Evolutionary conservation across 2,329 filamentous ascomycete species (phyloP).

Genomic region (Cercospora sojina): DNA sequence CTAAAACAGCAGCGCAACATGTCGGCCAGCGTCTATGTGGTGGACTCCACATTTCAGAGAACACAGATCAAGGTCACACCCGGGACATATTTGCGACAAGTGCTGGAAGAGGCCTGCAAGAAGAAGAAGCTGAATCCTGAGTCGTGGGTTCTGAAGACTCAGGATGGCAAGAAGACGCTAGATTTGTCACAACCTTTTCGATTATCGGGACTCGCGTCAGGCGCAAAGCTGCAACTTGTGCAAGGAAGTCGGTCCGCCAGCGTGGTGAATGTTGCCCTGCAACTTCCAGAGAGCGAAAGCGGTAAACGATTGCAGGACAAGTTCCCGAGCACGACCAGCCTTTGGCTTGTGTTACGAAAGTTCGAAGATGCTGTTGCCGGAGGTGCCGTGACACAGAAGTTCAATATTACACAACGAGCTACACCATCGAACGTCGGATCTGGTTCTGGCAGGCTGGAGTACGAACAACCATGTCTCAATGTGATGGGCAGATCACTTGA

Average conservation of each 20-base stretch:
- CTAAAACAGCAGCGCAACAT: conserved; percentile 48
- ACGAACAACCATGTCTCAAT: conserved; percentile 81
- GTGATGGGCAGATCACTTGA: conserved; percentile 72
- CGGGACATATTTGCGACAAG: conserved; percentile 75
- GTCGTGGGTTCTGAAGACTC: conserved; percentile 80
- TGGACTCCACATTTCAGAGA: conserved; percentile 75
- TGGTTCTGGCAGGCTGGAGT: conserved; percentile 73
- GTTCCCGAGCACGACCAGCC: conserved; percentile 79
- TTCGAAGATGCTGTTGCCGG: conserved; percentile 77
- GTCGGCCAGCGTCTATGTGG: conserved; percentile 79
- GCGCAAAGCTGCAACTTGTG: conserved; percentile 90
- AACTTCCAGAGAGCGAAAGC: conserved; percentile 73
- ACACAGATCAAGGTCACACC: conserved; percentile 81
- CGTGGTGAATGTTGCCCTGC: conserved; percentile 83
- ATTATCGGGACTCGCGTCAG: conserved; percentile 75
- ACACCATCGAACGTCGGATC: conserved; percentile 61
- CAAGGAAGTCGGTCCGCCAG: conserved; percentile 81
- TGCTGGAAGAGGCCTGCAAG: conserved; percentile 81
- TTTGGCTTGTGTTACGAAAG: conserved; percentile 87
- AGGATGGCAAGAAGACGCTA: conserved; percentile 74
- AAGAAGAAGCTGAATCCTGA: conserved; percentile 73
- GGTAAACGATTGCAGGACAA: conserved; percentile 72
- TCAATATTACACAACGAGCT: conserved; percentile 81
- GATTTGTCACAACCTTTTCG: conserved; percentile 84
- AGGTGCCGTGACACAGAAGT: conserved; percentile 42